These are phyloP conservation scores for Colletotrichum tropicale DNA, from an alignment of 2,329 filamentous ascomycete species.

Conservation along the genomic window DNA sequence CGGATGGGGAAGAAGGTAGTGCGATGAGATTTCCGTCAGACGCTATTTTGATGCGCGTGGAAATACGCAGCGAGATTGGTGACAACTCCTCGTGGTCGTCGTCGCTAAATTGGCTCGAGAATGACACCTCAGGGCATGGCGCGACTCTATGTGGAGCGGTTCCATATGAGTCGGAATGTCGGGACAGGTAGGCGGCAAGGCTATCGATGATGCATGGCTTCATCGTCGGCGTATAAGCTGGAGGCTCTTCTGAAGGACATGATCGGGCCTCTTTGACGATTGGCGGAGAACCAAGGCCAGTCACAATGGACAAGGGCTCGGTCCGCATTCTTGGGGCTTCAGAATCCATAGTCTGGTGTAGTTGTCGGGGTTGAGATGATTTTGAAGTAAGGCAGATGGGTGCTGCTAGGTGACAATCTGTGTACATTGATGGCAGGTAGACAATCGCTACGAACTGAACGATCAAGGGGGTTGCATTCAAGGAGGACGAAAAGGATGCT, in stretches of 20 bases:
- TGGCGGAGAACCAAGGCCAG: neutral
- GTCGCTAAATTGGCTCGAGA: neutral
- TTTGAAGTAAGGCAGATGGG: neutral
- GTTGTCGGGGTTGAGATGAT: neutral
- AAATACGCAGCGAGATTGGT: slow-evolving; percentile 52
- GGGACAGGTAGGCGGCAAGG: slow-evolving; percentile 52
- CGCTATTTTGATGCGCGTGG: slow-evolving; percentile 49
- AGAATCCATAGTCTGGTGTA: neutral
- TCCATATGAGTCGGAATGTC: neutral
- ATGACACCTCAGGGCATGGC: neutral
- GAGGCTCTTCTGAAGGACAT: slow-evolving; percentile 5
- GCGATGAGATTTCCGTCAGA: slow-evolving; percentile 55
- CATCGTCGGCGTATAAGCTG: slow-evolving; percentile 17
- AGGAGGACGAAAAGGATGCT: neutral
- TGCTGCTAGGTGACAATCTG: neutral
- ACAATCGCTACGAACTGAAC: neutral
- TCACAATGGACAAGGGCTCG: neutral
- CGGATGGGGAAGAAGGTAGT: slow-evolving; percentile 40
- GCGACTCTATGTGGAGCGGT: neutral
- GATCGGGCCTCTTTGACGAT: neutral
- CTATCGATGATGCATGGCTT: slow-evolving; percentile 65
- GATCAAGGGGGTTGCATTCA: neutral
- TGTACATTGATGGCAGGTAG: neutral
- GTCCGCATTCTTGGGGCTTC: neutral
- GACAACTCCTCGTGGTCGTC: slow-evolving; percentile 29